Conservation (phyloP, 1,284 basidiomycete species). For the Pseudozyma sp. region DNA sequence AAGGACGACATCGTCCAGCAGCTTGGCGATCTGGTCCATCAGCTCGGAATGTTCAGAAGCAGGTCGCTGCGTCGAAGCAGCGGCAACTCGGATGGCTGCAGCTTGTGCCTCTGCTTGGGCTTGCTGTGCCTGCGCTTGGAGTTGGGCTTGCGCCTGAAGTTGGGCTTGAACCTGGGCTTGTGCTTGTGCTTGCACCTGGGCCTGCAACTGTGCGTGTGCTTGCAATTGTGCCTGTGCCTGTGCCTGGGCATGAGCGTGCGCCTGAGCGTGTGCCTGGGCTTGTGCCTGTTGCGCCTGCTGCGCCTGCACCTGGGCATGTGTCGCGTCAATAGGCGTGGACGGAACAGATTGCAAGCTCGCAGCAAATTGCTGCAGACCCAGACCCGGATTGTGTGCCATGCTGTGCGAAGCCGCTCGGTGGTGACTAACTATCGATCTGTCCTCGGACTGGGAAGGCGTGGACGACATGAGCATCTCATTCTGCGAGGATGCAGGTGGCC, state of each 20-base stretch:
- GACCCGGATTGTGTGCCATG: constrained; percentile 22
- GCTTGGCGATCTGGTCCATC: constrained; percentile 52
- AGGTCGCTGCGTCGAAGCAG: constrained; percentile 23
- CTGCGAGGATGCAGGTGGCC: constrained; percentile 38
- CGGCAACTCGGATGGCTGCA: constrained; percentile 30
- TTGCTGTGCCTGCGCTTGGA: constrained; percentile 34
- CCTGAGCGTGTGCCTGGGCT: constrained; percentile 15
- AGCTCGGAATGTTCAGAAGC: constrained; percentile 23
- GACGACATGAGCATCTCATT: constrained; percentile 39
- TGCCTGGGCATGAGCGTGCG: constrained; percentile 22
- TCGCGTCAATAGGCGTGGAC: constrained; percentile 10
- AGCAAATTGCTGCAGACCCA: constrained; percentile 22
- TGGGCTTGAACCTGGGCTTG: constrained; percentile 35
- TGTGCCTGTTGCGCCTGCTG: constrained; percentile 20
- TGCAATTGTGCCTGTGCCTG: constrained; percentile 30
- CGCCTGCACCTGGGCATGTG: constrained; percentile 13
- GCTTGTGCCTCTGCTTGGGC: constrained; percentile 34
- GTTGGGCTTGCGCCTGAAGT: constrained; percentile 25
- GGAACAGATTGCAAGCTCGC: constrained; percentile 31
- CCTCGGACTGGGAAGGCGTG: constrained; percentile 19
- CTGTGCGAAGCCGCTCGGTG: constrained; percentile 43
- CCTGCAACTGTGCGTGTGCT: constrained; percentile 23
- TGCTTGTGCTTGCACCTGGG: constrained; percentile 24
- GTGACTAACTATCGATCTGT: constrained; percentile 18
- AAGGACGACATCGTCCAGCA: constrained; percentile 54